Evolutionary conservation across 2,329 filamentous ascomycete species (phyloP).

Genomic region (Pyricularia sp.): DNA sequence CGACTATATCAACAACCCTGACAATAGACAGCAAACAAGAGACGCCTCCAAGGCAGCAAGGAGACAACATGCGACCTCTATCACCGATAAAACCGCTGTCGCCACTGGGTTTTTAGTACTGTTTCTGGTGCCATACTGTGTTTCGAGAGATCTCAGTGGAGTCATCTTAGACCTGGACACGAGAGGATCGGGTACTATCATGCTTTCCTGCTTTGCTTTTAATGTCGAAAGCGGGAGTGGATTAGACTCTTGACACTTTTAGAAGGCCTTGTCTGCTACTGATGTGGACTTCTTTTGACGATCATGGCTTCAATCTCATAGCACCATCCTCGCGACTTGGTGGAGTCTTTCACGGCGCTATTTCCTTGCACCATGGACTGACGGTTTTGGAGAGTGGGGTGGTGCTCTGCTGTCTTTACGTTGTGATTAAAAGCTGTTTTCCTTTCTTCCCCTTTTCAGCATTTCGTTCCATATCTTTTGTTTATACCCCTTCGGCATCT

Average conservation of each 20-base stretch:
- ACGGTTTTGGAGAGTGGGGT: background rate
- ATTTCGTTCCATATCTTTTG: conserved; percentile 1
- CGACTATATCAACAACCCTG: conserved; percentile 34
- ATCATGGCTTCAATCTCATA: background rate
- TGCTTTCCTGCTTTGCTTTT: background rate
- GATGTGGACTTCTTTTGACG: background rate
- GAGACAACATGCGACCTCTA: conserved; percentile 42
- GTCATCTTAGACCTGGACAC: background rate
- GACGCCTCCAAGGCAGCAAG: conserved; percentile 19
- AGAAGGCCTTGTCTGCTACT: background rate
- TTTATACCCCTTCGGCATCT: conserved; percentile 5
- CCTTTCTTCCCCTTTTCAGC: conserved; percentile 2
- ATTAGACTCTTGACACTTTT: background rate
- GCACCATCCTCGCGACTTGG: background rate
- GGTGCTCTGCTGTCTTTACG: conserved; percentile 4
- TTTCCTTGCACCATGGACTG: background rate
- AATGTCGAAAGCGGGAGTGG: background rate
- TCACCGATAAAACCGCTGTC: conserved; percentile 60
- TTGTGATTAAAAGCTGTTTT: conserved; percentile 4
- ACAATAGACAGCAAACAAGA: conserved; percentile 34
- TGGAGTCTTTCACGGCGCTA: background rate
- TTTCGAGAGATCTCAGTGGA: background rate
- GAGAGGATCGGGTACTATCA: background rate
- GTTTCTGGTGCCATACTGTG: background rate
- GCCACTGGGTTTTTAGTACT: conserved; percentile 43